Percentiles rank a stretch among this genome's conserved stretches.
Conservation (phyloP, 306 rosid species). For the Acacia acuminata region DNA sequence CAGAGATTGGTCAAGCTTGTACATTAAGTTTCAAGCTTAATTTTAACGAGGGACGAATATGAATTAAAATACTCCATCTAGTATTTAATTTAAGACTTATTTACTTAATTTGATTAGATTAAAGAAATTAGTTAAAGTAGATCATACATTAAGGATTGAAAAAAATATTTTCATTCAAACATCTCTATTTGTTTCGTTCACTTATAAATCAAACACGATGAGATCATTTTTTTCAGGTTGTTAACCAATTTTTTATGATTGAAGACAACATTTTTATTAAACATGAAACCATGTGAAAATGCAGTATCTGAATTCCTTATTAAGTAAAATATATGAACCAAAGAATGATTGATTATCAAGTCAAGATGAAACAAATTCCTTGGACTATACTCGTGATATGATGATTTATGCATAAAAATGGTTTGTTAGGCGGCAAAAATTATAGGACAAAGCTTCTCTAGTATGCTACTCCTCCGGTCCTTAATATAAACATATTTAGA, state of each 20-base stretch:
- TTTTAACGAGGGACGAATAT: not conserved
- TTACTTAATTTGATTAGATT: too few species aligned
- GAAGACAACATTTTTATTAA: not conserved
- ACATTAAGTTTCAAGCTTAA: not conserved
- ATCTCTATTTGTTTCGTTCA: too few species aligned
- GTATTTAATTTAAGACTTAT: too few species aligned
- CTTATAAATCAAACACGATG: too few species aligned
- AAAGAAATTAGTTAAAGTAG: too few species aligned
- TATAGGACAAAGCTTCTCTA: not conserved
- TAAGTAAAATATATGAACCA: not conserved
- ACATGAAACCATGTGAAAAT: not conserved
- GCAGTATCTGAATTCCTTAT: not conserved
- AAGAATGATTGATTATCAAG: not conserved
- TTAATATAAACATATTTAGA: too few species aligned
- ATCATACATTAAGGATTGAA: too few species aligned
- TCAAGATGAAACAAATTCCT: not conserved
- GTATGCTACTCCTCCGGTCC: not conserved
- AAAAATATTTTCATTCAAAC: too few species aligned
- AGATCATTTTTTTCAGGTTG: not conserved
- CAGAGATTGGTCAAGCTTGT: not conserved
- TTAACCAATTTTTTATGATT: not conserved
- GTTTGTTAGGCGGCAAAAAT: not conserved
- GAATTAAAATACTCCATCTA: not conserved
- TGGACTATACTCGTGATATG: not conserved
- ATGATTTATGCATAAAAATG: not conserved